These are phyloP conservation scores for Podospora bellae-mahoneyi DNA, from an alignment of 495 filamentous ascomycete species.

Conservation along the genomic window DNA sequence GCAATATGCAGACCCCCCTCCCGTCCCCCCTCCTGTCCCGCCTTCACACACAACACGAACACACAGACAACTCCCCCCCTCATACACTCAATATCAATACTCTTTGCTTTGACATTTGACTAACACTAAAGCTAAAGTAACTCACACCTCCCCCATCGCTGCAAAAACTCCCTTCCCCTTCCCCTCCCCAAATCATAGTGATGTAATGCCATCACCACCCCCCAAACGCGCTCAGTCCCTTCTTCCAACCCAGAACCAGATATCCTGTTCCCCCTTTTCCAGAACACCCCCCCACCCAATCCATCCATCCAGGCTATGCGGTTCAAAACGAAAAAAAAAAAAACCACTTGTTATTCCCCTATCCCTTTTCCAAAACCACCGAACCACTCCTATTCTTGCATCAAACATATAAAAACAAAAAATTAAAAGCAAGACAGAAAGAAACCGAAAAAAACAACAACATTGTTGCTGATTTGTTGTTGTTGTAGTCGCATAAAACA, in stretches of 20 bases:
- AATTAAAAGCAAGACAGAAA: background rate
- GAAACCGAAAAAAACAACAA: background rate
- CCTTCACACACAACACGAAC: too few relatives aligned
- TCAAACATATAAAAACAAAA: conserved; percentile 1
- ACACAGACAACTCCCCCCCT: too few relatives aligned
- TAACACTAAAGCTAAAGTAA: too few relatives aligned
- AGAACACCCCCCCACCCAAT: background rate
- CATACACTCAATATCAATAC: too few relatives aligned
- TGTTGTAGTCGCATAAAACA: background rate
- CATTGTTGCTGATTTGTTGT: background rate
- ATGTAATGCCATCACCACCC: background rate
- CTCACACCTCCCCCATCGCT: too few relatives aligned
- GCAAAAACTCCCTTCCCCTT: too few relatives aligned
- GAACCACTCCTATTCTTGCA: background rate
- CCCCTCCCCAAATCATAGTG: too few relatives aligned
- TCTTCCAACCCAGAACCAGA: background rate
- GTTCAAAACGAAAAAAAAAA: background rate
- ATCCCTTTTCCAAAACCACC: background rate
- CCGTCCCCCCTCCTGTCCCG: too few relatives aligned
- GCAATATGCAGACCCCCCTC: too few relatives aligned
- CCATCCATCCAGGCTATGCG: background rate
- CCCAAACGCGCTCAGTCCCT: background rate
- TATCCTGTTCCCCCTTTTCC: background rate
- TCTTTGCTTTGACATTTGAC: too few relatives aligned
- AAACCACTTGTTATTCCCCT: background rate